Percentiles rank a stretch among this genome's conserved stretches.
Conservation (phyloP, 345 rosid genomes). For the Crucihimalaya himalaica region DNA sequence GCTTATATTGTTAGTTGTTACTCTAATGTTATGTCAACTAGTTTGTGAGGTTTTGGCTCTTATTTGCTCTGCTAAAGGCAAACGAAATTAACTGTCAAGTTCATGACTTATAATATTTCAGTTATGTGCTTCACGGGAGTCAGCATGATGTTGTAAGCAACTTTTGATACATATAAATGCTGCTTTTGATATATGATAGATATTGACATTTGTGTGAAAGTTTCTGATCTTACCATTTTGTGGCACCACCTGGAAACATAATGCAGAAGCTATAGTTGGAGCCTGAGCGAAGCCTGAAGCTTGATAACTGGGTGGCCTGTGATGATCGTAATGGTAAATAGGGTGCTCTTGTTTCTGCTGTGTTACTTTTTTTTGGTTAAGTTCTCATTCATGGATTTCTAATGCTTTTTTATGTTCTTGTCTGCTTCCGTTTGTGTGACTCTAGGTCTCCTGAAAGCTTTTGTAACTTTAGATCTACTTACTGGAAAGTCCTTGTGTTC, state of each 20-base stretch:
- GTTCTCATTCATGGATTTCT: slow-evolving; percentile 21
- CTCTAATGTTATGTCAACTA: background rate
- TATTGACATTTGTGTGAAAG: slow-evolving; percentile 16
- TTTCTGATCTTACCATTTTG: slow-evolving; percentile 20
- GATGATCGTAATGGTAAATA: slow-evolving; percentile 35
- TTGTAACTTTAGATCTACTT: slow-evolving; percentile 19
- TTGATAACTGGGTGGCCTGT: slow-evolving; percentile 3
- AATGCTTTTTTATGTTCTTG: slow-evolving; percentile 17
- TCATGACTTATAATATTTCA: background rate
- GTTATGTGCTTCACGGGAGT: background rate
- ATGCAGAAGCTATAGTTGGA: slow-evolving; percentile 27
- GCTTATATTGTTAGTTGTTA: background rate
- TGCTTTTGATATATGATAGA: slow-evolving; percentile 11
- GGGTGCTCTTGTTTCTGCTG: slow-evolving; percentile 6
- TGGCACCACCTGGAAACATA: background rate
- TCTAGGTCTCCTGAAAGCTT: slow-evolving; percentile 34
- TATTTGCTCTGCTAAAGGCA: background rate
- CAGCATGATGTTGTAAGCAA: slow-evolving; percentile 3
- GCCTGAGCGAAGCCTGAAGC: slow-evolving; percentile 28
- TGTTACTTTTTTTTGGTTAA: background rate
- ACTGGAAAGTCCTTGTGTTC: slow-evolving; percentile 29
- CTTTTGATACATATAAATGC: background rate
- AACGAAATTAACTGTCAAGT: too few relatives aligned
- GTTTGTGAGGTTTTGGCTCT: background rate
- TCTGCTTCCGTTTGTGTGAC: slow-evolving; percentile 34